A percentile compares a stretch with the other conserved stretches of the same genome.
phyloP scores from a whole-genome alignment of 2,329 filamentous ascomycete genomes.

The Fusarium pilosicola region DNA sequence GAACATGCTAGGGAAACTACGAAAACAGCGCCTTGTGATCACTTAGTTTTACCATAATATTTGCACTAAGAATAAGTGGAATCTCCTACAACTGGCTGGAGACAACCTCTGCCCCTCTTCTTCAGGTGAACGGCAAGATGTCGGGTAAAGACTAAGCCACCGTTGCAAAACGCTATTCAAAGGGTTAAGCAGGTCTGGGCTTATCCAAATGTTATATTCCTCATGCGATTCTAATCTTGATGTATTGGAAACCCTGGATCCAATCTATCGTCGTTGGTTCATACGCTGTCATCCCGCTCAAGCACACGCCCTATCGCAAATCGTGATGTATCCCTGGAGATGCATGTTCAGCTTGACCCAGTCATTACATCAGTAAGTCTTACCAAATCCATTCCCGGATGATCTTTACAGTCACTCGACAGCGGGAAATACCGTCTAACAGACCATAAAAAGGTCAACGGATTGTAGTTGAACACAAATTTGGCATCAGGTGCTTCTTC shows the following conservation, averaged over 20 bases:
- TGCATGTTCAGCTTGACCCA: rapidly evolving
- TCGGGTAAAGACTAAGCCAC: not conserved
- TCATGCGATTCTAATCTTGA: not conserved
- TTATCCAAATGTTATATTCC: not conserved
- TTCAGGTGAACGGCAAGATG: too few species aligned
- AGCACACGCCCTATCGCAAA: not conserved
- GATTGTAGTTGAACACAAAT: slow-evolving; percentile 16
- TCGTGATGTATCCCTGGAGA: not conserved
- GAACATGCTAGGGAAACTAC: too few species aligned
- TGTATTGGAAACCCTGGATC: not conserved
- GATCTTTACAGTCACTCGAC: not conserved
- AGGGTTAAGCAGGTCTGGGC: rapidly evolving
- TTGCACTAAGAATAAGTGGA: too few species aligned
- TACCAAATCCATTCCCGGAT: not conserved
- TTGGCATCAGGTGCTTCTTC: not conserved
- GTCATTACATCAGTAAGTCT: not conserved
- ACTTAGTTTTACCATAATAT: too few species aligned
- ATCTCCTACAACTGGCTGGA: too few species aligned
- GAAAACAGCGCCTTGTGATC: too few species aligned
- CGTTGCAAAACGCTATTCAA: not conserved
- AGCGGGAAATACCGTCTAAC: slow-evolving; percentile 3
- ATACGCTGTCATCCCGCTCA: not conserved
- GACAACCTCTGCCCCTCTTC: too few species aligned
- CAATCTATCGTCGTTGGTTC: not conserved
- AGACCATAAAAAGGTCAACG: slow-evolving; percentile 4